These are phyloP conservation scores for Ramularia endophylla DNA, from an alignment of 2,329 filamentous ascomycete species.

Conservation along the genomic window DNA sequence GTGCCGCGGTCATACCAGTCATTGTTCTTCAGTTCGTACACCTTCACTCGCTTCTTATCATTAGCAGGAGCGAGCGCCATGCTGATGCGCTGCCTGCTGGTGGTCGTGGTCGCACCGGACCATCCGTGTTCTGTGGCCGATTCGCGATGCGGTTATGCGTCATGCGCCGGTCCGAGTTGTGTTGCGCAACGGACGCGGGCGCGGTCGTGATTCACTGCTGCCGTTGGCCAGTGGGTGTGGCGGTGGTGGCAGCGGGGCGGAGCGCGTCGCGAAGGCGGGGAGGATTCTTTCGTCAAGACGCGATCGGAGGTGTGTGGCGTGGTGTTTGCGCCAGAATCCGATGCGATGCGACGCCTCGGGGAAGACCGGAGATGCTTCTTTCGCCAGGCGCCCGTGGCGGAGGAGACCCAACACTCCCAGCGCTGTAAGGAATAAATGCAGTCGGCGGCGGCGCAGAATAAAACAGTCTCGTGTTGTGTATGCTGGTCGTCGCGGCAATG, in stretches of 20 bases:
- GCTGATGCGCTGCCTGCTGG: slow-evolving; percentile 18
- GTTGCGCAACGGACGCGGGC: slow-evolving; percentile 4
- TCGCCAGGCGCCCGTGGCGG: no score
- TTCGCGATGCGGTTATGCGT: slow-evolving; percentile 9
- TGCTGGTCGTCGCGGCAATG: no score
- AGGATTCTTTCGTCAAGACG: background rate
- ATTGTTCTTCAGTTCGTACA: slow-evolving; percentile 97
- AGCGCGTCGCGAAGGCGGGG: background rate
- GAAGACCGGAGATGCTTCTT: background rate
- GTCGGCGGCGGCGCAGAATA: no score
- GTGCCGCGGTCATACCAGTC: slow-evolving; percentile 99
- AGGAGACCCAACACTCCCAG: no score
- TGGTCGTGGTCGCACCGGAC: slow-evolving; percentile 11
- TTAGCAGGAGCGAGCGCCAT: slow-evolving; percentile 36
- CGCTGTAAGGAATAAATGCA: no score
- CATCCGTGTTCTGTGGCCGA: no score
- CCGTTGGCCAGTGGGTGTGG: slow-evolving; percentile 1
- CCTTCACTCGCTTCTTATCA: slow-evolving; percentile 73
- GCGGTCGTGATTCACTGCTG: background rate
- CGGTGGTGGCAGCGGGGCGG: no score
- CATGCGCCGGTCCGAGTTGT: slow-evolving; percentile 9
- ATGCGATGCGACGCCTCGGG: background rate
- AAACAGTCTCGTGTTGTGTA: no score
- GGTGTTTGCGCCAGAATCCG: slow-evolving; percentile 1
- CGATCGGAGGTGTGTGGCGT: background rate